Evolutionary conservation across 2,329 filamentous ascomycete species (phyloP).

Genomic region (Polychaeton citri): DNA sequence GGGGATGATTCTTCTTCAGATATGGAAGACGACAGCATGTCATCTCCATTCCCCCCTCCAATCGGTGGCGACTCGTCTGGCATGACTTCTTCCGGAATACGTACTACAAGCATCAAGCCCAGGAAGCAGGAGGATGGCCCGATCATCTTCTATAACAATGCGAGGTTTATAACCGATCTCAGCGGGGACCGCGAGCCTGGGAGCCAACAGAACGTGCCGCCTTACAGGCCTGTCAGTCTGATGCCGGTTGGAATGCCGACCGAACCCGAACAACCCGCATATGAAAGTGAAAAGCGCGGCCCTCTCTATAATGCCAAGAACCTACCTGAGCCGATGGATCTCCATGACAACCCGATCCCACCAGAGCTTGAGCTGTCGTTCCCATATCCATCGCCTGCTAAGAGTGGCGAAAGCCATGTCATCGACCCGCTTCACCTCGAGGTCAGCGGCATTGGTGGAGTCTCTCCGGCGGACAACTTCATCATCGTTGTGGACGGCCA

Average conservation of each 20-base stretch:
- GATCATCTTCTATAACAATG: constrained; percentile 73
- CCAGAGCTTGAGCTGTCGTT: constrained; percentile 24
- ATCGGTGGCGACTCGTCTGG: constrained; percentile 25
- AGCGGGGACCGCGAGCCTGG: constrained; percentile 44
- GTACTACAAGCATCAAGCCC: constrained; percentile 27
- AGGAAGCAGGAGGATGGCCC: constrained; percentile 54
- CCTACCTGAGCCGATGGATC: constrained; percentile 22
- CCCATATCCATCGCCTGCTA: constrained; percentile 18
- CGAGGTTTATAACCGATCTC: constrained; percentile 68
- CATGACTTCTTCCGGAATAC: constrained; percentile 33
- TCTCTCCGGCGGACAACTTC: constrained; percentile 45
- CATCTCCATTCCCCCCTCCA: constrained; percentile 17
- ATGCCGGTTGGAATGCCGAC: constrained; percentile 8
- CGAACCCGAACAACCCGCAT: constrained; percentile 1
- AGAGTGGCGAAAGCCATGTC: neutral
- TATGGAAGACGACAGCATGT: constrained; percentile 18
- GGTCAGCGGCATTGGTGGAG: constrained; percentile 44
- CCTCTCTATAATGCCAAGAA: constrained; percentile 14
- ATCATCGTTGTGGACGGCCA: constrained; percentile 34
- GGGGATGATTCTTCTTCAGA: constrained; percentile 24
- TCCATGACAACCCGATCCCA: constrained; percentile 23
- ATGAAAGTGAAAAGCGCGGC: constrained; percentile 22
- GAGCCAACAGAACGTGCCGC: constrained; percentile 6
- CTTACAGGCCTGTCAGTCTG: constrained; percentile 8
- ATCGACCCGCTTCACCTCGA: constrained; percentile 21